A percentile compares a stretch with the other conserved stretches of the same genome.
Conservation (phyloP, 1,284 basidiomycete genomes). For the Ustilago nuda region DNA sequence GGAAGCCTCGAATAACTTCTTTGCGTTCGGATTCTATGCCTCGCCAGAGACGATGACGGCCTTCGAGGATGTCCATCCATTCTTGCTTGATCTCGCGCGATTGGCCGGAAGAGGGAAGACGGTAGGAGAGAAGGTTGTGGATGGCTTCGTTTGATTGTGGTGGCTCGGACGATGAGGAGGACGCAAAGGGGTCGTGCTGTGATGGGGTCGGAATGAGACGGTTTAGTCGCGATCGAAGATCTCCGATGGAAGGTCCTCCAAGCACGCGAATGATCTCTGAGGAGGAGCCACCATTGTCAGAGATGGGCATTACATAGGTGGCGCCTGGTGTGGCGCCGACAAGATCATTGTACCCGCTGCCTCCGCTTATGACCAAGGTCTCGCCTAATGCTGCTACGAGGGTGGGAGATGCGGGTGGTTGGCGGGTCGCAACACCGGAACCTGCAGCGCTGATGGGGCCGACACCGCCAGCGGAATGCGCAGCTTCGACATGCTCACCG, state of each 20-base stretch:
- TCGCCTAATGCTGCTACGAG: constrained; percentile 34
- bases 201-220: constrained; percentile 79
- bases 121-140: constrained; percentile 80
- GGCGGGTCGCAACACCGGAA: neutral
- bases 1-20: constrained; percentile 80
- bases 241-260: constrained; percentile 66
- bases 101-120: constrained; percentile 77
- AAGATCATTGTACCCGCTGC: constrained; percentile 73
- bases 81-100: constrained; percentile 85
- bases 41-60: constrained; percentile 82
- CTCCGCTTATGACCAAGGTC: constrained; percentile 72
- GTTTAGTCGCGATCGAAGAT: constrained; percentile 80
- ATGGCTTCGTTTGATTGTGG: constrained; percentile 72
- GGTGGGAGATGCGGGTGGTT: neutral
- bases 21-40: constrained; percentile 92
- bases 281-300: constrained; percentile 76
- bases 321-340: constrained; percentile 72
- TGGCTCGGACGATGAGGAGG: constrained; percentile 68
- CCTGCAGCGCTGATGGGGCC: constrained; percentile 2
- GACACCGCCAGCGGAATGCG: neutral
- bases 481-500: neutral
- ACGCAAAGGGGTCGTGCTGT: constrained; percentile 67
- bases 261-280: constrained; percentile 62
- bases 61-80: constrained; percentile 94
- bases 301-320: constrained; percentile 72